phyloP scores from a whole-genome alignment of 148 eudicot genomes.

The Limonium bicolor region DNA sequence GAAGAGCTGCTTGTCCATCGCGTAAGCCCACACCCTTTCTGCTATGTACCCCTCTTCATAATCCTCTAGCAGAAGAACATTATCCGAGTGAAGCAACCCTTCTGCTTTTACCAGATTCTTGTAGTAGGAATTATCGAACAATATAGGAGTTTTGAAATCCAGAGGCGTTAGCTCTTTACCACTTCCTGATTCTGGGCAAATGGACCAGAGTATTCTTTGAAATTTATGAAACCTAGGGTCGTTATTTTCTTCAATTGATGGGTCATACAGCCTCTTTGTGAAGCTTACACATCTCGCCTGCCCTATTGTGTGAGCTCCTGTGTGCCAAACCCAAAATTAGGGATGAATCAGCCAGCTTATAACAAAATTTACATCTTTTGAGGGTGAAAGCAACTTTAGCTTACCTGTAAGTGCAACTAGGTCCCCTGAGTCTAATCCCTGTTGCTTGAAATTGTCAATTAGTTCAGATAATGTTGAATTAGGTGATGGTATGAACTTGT shows the following conservation, averaged over 20 bases:
- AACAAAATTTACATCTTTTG: no score
- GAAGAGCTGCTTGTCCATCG: constrained; percentile 20
- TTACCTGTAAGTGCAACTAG: constrained; percentile 73
- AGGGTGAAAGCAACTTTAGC: neutral
- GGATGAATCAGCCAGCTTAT: no score
- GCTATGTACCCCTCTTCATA: constrained; percentile 19
- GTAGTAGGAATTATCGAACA: constrained; percentile 52
- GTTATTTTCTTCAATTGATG: constrained; percentile 14
- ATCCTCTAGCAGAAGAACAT: constrained; percentile 40
- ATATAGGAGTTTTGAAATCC: constrained; percentile 24
- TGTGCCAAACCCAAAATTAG: no score
- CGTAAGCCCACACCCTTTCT: constrained; percentile 36
- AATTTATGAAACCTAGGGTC: constrained; percentile 16
- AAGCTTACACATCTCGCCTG: constrained; percentile 52
- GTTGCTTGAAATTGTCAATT: constrained; percentile 37
- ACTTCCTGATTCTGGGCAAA: constrained; percentile 33
- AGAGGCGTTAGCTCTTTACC: constrained; percentile 23
- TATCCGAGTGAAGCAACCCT: constrained; percentile 49
- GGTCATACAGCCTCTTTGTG: constrained; percentile 41
- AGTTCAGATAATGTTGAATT: constrained; percentile 40
- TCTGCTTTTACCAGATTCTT: constrained; percentile 25
- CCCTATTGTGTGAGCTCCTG: constrained; percentile 69
- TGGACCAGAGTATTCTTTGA: constrained; percentile 14
- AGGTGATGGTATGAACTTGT: constrained; percentile 54
- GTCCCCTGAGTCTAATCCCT: constrained; percentile 49